A percentile compares a stretch with the other conserved stretches of the same genome.
Evolutionary conservation across 192 early-diverging fungal species (phyloP).

Genomic region (Backusella tarrabulga): DNA sequence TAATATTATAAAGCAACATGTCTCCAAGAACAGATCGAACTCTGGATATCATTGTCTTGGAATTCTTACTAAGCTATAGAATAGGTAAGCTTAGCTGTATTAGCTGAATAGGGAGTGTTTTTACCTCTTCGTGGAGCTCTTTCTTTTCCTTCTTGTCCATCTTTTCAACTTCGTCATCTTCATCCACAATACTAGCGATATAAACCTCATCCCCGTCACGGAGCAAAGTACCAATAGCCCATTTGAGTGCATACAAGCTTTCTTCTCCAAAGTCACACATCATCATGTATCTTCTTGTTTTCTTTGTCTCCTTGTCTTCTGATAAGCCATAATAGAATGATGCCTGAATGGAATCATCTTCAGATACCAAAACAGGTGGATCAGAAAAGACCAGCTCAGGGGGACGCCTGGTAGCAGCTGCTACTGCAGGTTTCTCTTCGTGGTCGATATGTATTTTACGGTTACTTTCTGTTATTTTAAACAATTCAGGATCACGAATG

Average conservation of each 20-base stretch:
- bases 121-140: slow-evolving; percentile 16
- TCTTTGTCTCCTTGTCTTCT: neutral
- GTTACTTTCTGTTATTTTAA: slow-evolving; percentile 34
- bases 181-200: slow-evolving; percentile 43
- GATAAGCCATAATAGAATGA: slow-evolving; percentile 15
- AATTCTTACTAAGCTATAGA: slow-evolving; percentile 27
- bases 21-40: slow-evolving; percentile 26
- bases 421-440: neutral
- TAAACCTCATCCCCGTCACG: slow-evolving; percentile 49
- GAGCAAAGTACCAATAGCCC: slow-evolving; percentile 49
- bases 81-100: neutral
- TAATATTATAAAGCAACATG: slow-evolving; percentile 39
- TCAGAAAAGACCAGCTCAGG: slow-evolving; percentile 8
- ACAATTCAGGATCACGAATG: slow-evolving; percentile 28
- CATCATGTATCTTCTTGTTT: slow-evolving; percentile 39
- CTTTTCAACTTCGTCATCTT: slow-evolving; percentile 30
- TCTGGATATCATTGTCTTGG: slow-evolving; percentile 27
- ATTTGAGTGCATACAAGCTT: slow-evolving; percentile 49
- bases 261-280: slow-evolving; percentile 47
- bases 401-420: neutral
- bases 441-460: slow-evolving; percentile 25
- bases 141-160: slow-evolving; percentile 21
- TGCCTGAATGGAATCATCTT: slow-evolving; percentile 13
- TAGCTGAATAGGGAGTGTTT: neutral
- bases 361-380: neutral